Evolutionary conservation across 2,329 filamentous ascomycete genomes (phyloP), one percentile per base, ranked within the genome.

Genomic region (Exophiala viscosa): DNA sequence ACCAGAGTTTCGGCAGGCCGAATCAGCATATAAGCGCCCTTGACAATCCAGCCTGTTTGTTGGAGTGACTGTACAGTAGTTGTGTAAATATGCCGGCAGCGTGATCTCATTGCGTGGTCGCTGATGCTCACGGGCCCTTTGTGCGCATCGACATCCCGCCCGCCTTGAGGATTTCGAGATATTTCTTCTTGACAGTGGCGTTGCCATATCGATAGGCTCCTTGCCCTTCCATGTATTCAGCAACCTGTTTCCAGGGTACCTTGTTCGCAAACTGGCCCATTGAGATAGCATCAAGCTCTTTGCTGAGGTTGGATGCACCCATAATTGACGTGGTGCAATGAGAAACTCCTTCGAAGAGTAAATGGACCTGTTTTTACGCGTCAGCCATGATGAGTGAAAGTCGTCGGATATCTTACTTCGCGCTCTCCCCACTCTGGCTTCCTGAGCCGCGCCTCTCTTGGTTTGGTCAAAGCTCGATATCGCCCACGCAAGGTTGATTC

Each of bases 121-220:
- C 38, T 40, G n/a, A 18, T 40, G 15, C 38, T 40, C 20, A 20
- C 5, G 38, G 3, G 17, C 15, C 15, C n/a, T 28, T 28, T 28
- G 23, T 28, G 8, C 23, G 20, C 8, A 31, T 28, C 28, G 18
- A 18, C 13, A 23, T 14, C 9, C 47, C 46, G 44, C 50, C 36
- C 18, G 14, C 47, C 18, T 48, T 53, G 32, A 61, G 61, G 14
- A 78, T 61, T 64, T 82, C 76, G 13, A 71, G 66, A 76, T 79
- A 85, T 68, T 82, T 83, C 68, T 80, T 82, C 66, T 83, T 82
- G 61, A 80, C 83, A 0, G 82, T 84, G 2, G 80, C 75, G 59
- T 81, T 78, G 2, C 80, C 81, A 61, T 84, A 85, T 32, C 73
- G 71, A 62, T 85, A 85, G 2, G 75, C 76, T 6, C 79, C 80